A percentile compares a stretch with the other conserved stretches of the same genome.
Evolutionary conservation across 2,329 filamentous ascomycete genomes (phyloP).

Genomic region (Penicillium sp.): DNA sequence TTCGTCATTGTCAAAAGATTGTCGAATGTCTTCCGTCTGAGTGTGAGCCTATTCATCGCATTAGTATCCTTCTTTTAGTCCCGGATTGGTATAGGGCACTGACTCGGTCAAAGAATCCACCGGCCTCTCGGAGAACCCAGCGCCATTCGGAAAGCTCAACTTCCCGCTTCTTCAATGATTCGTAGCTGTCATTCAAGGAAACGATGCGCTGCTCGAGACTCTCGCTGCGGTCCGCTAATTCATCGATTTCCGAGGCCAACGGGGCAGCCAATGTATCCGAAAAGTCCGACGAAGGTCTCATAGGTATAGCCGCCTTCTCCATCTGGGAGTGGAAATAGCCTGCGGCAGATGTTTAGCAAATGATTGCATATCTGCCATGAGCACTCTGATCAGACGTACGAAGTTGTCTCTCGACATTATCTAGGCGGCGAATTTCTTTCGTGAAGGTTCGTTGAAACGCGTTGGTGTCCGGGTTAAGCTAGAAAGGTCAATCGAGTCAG

Average conservation of each 20-base stretch:
- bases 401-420: slow-evolving; percentile 96
- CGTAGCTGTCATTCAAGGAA: slow-evolving; percentile 95
- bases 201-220: slow-evolving; percentile 84
- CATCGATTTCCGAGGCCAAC: slow-evolving; percentile 90
- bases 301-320: slow-evolving; percentile 80
- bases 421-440: slow-evolving; percentile 90
- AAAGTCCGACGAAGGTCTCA: slow-evolving; percentile 88
- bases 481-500: slow-evolving; percentile 11
- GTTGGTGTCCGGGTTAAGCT: slow-evolving; percentile 89
- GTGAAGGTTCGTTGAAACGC: slow-evolving; percentile 97
- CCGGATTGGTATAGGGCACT: slow-evolving; percentile 4
- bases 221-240: slow-evolving; percentile 86
- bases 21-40: slow-evolving; percentile 92
- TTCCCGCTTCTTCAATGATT: slow-evolving; percentile 95
- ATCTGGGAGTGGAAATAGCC: slow-evolving; percentile 94
- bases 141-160: slow-evolving; percentile 97
- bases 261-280: slow-evolving; percentile 78
- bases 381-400: slow-evolving; percentile 54
- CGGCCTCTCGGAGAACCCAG: slow-evolving; percentile 93
- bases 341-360: slow-evolving; percentile 33
- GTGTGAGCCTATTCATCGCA: slow-evolving; percentile 63
- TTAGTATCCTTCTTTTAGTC: slow-evolving; percentile 3
- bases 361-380: background rate
- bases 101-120: slow-evolving; percentile 87
- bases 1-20: slow-evolving; percentile 80